phyloP scores from a whole-genome alignment of 352 stramenopile species.

The Globisporangium nagaii region DNA sequence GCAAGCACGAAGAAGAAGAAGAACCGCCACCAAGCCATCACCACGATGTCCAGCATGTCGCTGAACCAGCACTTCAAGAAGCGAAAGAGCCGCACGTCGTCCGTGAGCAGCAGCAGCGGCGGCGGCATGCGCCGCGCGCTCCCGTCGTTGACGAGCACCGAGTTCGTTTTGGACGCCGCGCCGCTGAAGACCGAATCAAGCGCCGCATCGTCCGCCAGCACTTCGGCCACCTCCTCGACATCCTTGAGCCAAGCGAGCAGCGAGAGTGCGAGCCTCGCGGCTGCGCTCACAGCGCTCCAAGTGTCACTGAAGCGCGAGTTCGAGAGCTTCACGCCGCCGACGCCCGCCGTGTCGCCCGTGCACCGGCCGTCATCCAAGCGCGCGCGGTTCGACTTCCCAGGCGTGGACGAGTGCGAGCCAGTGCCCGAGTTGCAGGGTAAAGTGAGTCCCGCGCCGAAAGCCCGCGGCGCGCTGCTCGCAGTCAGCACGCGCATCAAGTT shows the following conservation, averaged over 20 bases:
- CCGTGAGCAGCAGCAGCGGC: slow-evolving; percentile 6
- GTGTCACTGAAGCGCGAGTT: slow-evolving; percentile 72
- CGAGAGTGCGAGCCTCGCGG: slow-evolving; percentile 47
- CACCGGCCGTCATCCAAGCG: slow-evolving; percentile 50
- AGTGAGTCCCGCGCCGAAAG: slow-evolving; percentile 29
- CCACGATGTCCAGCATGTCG: slow-evolving; percentile 23
- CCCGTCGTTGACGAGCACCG: not conserved
- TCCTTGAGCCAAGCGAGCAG: slow-evolving; percentile 7
- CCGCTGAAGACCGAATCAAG: slow-evolving; percentile 4
- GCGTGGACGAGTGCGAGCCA: slow-evolving; percentile 19
- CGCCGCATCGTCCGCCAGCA: slow-evolving; percentile 11
- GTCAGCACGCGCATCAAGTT: slow-evolving; percentile 71
- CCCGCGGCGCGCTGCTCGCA: slow-evolving; percentile 48
- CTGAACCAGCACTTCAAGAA: slow-evolving; percentile 71
- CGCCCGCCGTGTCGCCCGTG: slow-evolving; percentile 57
- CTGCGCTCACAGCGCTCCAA: slow-evolving; percentile 60
- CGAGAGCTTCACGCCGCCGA: slow-evolving; percentile 65
- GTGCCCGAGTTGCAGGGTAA: slow-evolving; percentile 18
- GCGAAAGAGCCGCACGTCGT: slow-evolving; percentile 45
- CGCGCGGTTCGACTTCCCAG: slow-evolving; percentile 45
- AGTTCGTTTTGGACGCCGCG: not conserved
- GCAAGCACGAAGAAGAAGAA: not conserved
- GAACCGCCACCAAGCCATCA: not conserved
- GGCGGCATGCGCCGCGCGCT: not conserved
- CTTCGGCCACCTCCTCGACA: not conserved